phyloP scores from a whole-genome alignment of 1,284 basidiomycete genomes.

The Cryptococcus depauperatus region DNA sequence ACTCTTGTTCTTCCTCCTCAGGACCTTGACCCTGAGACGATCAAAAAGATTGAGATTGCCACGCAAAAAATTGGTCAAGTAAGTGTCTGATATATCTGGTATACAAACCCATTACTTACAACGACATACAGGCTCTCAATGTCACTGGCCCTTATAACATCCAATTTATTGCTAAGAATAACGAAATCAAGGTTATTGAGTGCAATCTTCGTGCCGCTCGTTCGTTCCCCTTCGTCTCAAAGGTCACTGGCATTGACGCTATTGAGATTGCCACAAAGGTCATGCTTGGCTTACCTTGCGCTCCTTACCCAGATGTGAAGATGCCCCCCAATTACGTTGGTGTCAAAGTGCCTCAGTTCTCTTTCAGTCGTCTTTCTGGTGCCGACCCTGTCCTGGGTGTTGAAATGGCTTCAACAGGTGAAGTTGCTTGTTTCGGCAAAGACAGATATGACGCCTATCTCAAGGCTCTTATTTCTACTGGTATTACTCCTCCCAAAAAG shows the following conservation, averaged over 20 bases:
- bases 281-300: slow-evolving; percentile 85
- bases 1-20: slow-evolving; percentile 96
- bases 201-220: slow-evolving; percentile 96
- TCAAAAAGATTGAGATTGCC: slow-evolving; percentile 78
- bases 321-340: slow-evolving; percentile 84
- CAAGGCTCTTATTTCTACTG: slow-evolving; percentile 69
- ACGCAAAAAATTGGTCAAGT: slow-evolving; percentile 87
- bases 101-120: too few relatives aligned
- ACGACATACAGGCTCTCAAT: slow-evolving; percentile 87
- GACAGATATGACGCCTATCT: slow-evolving; percentile 96
- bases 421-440: slow-evolving; percentile 94
- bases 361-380: slow-evolving; percentile 78
- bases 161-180: slow-evolving; percentile 99
- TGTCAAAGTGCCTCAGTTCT: slow-evolving; percentile 98
- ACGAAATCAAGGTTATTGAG: slow-evolving; percentile 99
- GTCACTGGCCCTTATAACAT: slow-evolving; percentile 99
- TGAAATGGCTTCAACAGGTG: slow-evolving; percentile 98
- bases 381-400: slow-evolving; percentile 97
- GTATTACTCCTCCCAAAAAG: slow-evolving; percentile 75
- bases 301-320: slow-evolving; percentile 85
- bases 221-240: slow-evolving; percentile 98
- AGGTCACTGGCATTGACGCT: slow-evolving; percentile 93
- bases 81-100: too few relatives aligned
- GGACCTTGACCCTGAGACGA: slow-evolving; percentile 66
- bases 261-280: slow-evolving; percentile 98